Conservation (phyloP, 2,329 filamentous ascomycete genomes). For the Colletotrichum eremochloae region DNA sequence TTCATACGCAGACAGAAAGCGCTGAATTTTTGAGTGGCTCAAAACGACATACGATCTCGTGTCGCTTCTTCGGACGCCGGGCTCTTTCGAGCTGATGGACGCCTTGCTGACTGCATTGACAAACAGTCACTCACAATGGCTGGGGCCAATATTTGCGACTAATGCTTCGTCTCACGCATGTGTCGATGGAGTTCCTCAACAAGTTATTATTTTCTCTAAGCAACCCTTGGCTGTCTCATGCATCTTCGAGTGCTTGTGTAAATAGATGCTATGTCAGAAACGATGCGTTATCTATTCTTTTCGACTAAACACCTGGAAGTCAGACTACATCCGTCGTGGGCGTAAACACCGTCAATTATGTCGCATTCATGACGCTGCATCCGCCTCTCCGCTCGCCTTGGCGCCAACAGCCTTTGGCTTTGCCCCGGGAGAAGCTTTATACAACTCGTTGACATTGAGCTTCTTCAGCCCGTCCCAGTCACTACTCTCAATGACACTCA, state of each 20-base stretch:
- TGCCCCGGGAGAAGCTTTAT: constrained; percentile 53
- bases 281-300: no score
- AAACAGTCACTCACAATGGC: not conserved
- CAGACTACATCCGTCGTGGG: not conserved
- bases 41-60: not conserved
- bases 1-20: not conserved
- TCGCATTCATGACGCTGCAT: not conserved
- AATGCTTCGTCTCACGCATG: not conserved
- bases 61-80: not conserved
- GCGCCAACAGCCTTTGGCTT: not conserved
- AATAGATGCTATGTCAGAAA: not conserved
- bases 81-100: not conserved
- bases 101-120: not conserved
- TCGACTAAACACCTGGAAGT: not conserved
- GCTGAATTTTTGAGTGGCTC: not conserved
- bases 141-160: not conserved
- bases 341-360: not conserved
- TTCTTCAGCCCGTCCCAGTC: constrained; percentile 82
- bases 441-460: constrained; percentile 84
- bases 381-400: not conserved
- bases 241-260: not conserved
- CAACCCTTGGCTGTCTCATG: not conserved
- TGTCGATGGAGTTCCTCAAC: no score
- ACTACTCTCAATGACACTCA: constrained; percentile 79
- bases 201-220: not conserved